These are phyloP conservation scores for Cryptococcus sp. DNA, from an alignment of 1,284 basidiomycete species.

Conservation along the genomic window DNA sequence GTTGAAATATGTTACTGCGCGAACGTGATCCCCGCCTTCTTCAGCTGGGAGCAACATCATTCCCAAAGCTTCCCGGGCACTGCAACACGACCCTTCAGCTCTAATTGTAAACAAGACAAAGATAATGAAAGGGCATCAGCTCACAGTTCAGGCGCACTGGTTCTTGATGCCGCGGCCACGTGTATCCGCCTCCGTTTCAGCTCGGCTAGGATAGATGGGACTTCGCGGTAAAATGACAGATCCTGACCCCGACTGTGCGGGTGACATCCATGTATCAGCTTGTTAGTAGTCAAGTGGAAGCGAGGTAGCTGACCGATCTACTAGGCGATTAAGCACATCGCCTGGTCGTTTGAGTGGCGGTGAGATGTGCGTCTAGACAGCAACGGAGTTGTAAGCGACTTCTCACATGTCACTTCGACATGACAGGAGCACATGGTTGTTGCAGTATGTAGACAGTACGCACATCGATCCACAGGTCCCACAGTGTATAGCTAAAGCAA, in stretches of 20 bases:
- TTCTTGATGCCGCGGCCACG: constrained; percentile 76
- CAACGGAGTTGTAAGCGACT: background rate
- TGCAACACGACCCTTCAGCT: constrained; percentile 39
- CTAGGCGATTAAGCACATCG: constrained; percentile 62
- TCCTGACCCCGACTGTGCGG: constrained; percentile 58
- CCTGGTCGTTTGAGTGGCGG: constrained; percentile 66
- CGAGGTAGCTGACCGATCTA: constrained; percentile 59
- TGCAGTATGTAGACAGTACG: background rate
- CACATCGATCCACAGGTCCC: constrained; percentile 79
- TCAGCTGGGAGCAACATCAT: constrained; percentile 66
- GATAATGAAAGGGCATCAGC: constrained; percentile 48
- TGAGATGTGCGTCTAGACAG: constrained; percentile 45
- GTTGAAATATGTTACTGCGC: constrained; percentile 71
- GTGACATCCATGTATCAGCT: too few species aligned
- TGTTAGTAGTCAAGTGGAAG: background rate
- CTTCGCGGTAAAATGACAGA: constrained; percentile 72
- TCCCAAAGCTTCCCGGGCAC: constrained; percentile 71
- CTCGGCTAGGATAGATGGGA: constrained; percentile 70
- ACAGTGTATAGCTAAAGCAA: constrained; percentile 69
- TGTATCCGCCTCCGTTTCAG: constrained; percentile 60
- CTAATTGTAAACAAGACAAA: background rate
- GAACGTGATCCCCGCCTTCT: constrained; percentile 53
- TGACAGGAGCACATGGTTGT: background rate
- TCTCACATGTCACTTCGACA: background rate
- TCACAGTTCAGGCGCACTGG: constrained; percentile 68